Evolutionary conservation across 2,329 filamentous ascomycete genomes (phyloP).

Genomic region (Trichophyton verrucosum): DNA sequence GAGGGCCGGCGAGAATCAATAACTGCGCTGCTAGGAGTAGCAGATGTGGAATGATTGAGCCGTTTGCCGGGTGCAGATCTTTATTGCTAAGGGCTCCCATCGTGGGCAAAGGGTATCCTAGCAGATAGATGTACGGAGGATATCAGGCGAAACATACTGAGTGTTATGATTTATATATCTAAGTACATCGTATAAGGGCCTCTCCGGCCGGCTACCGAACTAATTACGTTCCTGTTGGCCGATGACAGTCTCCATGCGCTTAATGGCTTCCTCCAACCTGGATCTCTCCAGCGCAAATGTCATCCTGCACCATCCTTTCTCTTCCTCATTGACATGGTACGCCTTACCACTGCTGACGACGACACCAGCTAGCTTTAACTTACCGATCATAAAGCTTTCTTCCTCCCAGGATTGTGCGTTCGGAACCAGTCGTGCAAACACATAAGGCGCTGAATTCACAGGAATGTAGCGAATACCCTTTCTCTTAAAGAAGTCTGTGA

Average conservation of each 20-base stretch:
- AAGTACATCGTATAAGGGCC: background rate
- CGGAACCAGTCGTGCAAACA: background rate
- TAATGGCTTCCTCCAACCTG: background rate
- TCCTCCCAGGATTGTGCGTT: slow-evolving; percentile 1
- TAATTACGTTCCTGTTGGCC: background rate
- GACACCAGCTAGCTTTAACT: background rate
- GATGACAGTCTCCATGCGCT: background rate
- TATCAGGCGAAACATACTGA: background rate
- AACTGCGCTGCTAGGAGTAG: background rate
- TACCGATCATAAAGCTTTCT: background rate
- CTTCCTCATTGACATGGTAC: background rate
- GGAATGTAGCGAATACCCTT: background rate
- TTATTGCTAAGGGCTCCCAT: background rate
- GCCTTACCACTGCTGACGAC: background rate
- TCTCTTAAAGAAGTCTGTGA: background rate
- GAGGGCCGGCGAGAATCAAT: background rate
- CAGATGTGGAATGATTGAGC: background rate
- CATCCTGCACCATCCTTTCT: background rate
- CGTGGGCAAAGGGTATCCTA: background rate
- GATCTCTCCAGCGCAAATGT: background rate
- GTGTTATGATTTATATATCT: background rate
- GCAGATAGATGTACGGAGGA: background rate
- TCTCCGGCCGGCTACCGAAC: background rate
- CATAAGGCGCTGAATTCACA: background rate
- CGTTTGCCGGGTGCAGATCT: background rate